Conservation (phyloP, 1,139 yeast species). For the Kluyveromyces marxianus region DNA sequence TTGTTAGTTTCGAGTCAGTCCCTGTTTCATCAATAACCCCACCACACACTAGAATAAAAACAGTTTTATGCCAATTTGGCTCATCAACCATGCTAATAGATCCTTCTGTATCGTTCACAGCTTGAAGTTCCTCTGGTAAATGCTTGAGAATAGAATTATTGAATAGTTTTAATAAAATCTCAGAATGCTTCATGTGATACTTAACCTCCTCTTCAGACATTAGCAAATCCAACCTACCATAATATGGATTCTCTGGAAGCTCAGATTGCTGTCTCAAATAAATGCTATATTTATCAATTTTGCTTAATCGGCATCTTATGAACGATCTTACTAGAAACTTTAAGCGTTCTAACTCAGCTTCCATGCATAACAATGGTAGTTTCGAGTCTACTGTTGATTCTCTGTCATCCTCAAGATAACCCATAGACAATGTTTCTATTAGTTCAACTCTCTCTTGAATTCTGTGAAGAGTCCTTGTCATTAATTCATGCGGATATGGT, state of each 20-base stretch:
- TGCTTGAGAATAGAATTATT: constrained; percentile 57
- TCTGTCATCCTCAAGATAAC: constrained; percentile 29
- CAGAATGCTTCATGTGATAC: constrained; percentile 60
- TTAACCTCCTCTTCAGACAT: constrained; percentile 55
- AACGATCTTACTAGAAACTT: constrained; percentile 75
- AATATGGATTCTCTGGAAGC: constrained; percentile 14
- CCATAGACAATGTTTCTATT: constrained; percentile 54
- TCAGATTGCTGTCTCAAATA: constrained; percentile 36
- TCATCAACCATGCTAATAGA: constrained; percentile 70
- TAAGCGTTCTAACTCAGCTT: constrained; percentile 83
- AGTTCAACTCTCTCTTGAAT: constrained; percentile 66
- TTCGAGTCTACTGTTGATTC: constrained; percentile 47
- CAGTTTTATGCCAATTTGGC: constrained; percentile 72
- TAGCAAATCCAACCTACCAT: constrained; percentile 17
- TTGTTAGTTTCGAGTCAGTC: constrained; percentile 26
- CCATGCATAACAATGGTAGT: constrained; percentile 73
- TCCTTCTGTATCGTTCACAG: constrained; percentile 70
- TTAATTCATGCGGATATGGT: constrained; percentile 55
- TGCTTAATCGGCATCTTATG: constrained; percentile 65
- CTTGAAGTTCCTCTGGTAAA: constrained; percentile 61
- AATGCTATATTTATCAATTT: constrained; percentile 62
- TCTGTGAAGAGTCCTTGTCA: constrained; percentile 50
- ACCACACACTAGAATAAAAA: constrained; percentile 53
- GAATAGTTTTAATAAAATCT: constrained; percentile 57
- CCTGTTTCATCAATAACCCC: constrained; percentile 26